phyloP scores from a whole-genome alignment of 176 grass and related monocot species.

The Oryza punctata region DNA sequence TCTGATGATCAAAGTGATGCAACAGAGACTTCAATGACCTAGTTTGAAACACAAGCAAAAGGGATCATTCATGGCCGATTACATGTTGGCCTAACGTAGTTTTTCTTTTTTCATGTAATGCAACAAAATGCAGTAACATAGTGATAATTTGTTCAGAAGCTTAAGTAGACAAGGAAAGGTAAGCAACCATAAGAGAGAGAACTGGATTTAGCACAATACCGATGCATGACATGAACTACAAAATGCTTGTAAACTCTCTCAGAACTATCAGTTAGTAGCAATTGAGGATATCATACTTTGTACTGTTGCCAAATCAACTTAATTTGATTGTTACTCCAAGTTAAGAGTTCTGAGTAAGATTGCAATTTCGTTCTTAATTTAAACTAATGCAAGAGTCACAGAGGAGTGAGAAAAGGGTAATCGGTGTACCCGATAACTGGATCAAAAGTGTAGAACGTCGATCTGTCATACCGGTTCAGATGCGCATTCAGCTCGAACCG shows the following conservation, averaged over 20 bases:
- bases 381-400: not conserved
- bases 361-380: not conserved
- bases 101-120: not conserved
- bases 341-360: not conserved
- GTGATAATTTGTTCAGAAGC: not conserved
- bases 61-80: not conserved
- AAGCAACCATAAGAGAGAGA: not conserved
- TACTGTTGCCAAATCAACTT: not conserved
- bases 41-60: not conserved
- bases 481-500: slow-evolving; percentile 45
- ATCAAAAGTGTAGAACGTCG: slow-evolving; percentile 47
- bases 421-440: slow-evolving; percentile 49
- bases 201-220: not conserved
- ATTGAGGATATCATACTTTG: not conserved
- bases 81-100: not conserved
- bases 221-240: not conserved
- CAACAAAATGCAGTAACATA: not conserved
- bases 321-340: not conserved
- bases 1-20: slow-evolving; percentile 21
- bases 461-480: slow-evolving; percentile 49
- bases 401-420: slow-evolving; percentile 42
- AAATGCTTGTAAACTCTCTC: not conserved
- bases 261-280: not conserved
- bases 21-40: slow-evolving; percentile 8
- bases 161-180: not conserved